These are phyloP conservation scores for Cryphonectria japonica DNA, from an alignment of 2,329 filamentous ascomycete genomes.

Conservation along the genomic window DNA sequence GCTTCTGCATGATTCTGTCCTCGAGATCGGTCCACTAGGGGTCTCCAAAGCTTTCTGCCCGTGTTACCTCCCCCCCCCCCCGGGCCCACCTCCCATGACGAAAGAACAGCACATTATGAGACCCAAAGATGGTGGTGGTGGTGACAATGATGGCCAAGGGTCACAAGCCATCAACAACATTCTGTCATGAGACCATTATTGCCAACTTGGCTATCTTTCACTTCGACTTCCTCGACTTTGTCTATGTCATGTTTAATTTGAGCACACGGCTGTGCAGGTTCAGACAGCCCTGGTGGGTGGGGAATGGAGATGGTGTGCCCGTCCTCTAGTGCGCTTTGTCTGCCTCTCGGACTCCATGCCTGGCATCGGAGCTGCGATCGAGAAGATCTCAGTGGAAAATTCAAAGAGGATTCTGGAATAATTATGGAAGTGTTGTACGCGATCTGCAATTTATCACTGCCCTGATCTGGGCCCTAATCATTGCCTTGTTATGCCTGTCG, in stretches of 20 bases:
- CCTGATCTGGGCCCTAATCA: no score
- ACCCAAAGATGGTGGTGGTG: neutral
- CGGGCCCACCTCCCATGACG: neutral
- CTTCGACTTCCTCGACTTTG: neutral
- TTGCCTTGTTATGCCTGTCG: no score
- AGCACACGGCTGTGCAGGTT: neutral
- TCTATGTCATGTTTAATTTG: neutral
- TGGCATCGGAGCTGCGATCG: no score
- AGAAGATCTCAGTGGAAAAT: no score
- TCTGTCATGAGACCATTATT: neutral
- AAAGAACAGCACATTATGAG: neutral
- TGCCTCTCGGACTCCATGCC: no score
- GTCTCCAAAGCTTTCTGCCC: neutral
- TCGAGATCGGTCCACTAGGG: neutral
- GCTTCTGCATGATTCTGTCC: no score
- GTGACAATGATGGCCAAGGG: neutral
- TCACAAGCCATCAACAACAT: neutral
- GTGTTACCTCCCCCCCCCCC: neutral
- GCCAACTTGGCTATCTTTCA: neutral
- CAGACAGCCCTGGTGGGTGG: neutral
- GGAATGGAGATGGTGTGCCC: neutral
- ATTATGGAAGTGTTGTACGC: no score
- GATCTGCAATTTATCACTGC: no score
- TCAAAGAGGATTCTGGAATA: no score
- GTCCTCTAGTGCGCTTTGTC: no score